These are phyloP conservation scores for Aethionema arabicum DNA, from an alignment of 345 rosid species.

Conservation along the genomic window DNA sequence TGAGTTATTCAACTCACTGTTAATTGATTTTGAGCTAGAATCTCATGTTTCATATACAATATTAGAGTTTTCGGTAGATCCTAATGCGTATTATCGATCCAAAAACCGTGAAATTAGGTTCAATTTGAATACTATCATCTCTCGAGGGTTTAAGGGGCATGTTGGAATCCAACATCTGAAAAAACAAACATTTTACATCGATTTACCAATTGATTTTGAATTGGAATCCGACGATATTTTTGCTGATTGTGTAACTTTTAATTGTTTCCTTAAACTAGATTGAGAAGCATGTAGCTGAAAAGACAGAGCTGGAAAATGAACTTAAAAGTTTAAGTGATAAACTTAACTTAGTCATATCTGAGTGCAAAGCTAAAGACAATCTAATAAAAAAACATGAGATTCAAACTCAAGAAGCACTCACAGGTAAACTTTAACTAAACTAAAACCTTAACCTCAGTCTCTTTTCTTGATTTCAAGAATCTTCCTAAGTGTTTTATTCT, in stretches of 20 bases:
- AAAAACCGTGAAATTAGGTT: too few relatives aligned
- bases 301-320: constrained; percentile 58
- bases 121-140: too few relatives aligned
- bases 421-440: constrained; percentile 43
- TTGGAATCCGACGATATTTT: neutral
- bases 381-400: constrained; percentile 52
- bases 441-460: neutral
- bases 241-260: constrained; percentile 19
- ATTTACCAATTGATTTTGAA: too few relatives aligned
- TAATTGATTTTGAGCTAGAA: too few relatives aligned
- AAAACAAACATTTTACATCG: too few relatives aligned
- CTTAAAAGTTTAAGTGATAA: constrained; percentile 47
- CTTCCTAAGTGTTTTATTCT: constrained; percentile 5
- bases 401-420: constrained; percentile 54
- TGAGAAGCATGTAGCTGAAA: constrained; percentile 49
- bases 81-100: too few relatives aligned
- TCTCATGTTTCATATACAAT: too few relatives aligned
- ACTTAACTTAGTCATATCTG: constrained; percentile 56
- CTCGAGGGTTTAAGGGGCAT: too few relatives aligned
- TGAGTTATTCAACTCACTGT: too few relatives aligned
- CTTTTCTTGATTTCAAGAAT: neutral
- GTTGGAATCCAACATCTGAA: too few relatives aligned
- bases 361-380: constrained; percentile 51
- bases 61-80: too few relatives aligned
- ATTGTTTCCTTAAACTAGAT: constrained; percentile 33